phyloP scores from a whole-genome alignment of 306 rosid species.

The Quercus ilex region DNA sequence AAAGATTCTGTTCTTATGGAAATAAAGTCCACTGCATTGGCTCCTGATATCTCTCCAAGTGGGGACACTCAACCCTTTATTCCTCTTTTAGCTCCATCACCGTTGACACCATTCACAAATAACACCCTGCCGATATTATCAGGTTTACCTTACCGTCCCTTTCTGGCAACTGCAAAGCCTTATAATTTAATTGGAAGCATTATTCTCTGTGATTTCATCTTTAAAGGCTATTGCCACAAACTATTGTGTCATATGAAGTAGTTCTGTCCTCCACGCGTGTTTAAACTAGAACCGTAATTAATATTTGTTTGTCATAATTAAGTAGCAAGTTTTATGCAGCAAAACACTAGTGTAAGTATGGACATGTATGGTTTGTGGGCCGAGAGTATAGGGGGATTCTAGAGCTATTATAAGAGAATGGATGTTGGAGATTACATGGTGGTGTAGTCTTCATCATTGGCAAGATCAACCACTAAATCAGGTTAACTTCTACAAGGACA shows the following conservation, averaged over 20 bases:
- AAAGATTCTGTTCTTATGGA: constrained; percentile 7
- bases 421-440: too few relatives aligned
- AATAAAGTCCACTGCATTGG: constrained; percentile 17
- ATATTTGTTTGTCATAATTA: background rate
- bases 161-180: constrained; percentile 2
- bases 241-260: constrained; percentile 2
- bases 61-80: constrained; percentile 46
- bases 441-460: too few relatives aligned
- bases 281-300: background rate
- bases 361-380: too few relatives aligned
- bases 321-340: too few relatives aligned
- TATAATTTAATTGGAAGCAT: background rate
- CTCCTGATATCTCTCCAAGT: constrained; percentile 40
- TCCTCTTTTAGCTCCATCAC: constrained; percentile 59
- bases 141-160: constrained; percentile 35
- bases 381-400: too few relatives aligned
- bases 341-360: too few relatives aligned
- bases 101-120: constrained; percentile 47
- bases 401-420: too few relatives aligned
- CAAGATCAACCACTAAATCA: too few relatives aligned
- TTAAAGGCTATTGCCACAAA: background rate
- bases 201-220: constrained; percentile 2
- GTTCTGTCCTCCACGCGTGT: background rate
- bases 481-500: too few relatives aligned
- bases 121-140: constrained; percentile 39